Conservation (phyloP, 257 asterid species). For the Solanum peruvianum region DNA sequence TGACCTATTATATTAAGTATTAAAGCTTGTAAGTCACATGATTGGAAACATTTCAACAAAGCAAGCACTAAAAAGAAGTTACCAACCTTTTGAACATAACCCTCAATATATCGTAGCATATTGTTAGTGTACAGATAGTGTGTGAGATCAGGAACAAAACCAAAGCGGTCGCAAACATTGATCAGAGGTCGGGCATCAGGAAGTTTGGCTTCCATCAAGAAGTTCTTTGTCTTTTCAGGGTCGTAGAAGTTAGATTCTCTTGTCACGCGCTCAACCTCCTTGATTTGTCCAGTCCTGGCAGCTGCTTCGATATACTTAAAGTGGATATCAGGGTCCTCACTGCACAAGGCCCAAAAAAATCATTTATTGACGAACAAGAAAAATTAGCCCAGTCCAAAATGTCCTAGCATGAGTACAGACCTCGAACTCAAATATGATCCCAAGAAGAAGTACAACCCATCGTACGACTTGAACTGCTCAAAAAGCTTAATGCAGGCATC, state of each 20-base stretch:
- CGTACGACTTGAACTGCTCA: constrained; percentile 98
- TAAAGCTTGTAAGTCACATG: neutral
- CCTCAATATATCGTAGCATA: constrained; percentile 99
- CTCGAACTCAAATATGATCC: constrained; percentile 98
- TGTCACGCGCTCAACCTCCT: constrained; percentile 99
- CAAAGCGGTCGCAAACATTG: constrained; percentile 97
- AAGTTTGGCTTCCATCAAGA: constrained; percentile 96
- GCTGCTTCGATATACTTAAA: constrained; percentile 99
- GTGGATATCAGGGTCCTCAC: constrained; percentile 99
- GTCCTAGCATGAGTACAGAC: constrained; percentile 13
- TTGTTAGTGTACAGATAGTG: constrained; percentile 88
- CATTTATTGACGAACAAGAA: neutral
- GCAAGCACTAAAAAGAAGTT: neutral
- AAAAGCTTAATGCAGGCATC: constrained; percentile 86
- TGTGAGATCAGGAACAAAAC: constrained; percentile 97
- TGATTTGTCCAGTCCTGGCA: constrained; percentile 98
- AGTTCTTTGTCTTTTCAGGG: constrained; percentile 93
- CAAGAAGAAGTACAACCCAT: constrained; percentile 92
- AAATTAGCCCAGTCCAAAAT: neutral
- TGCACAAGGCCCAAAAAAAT: constrained; percentile 10
- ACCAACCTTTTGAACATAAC: constrained; percentile 91
- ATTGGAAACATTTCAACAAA: neutral
- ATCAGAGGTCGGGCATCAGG: constrained; percentile 99
- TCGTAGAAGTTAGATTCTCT: constrained; percentile 97
- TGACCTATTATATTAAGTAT: constrained; percentile 43